phyloP scores from a whole-genome alignment of 1,284 basidiomycete species.

The Clitocybe nebularis region DNA sequence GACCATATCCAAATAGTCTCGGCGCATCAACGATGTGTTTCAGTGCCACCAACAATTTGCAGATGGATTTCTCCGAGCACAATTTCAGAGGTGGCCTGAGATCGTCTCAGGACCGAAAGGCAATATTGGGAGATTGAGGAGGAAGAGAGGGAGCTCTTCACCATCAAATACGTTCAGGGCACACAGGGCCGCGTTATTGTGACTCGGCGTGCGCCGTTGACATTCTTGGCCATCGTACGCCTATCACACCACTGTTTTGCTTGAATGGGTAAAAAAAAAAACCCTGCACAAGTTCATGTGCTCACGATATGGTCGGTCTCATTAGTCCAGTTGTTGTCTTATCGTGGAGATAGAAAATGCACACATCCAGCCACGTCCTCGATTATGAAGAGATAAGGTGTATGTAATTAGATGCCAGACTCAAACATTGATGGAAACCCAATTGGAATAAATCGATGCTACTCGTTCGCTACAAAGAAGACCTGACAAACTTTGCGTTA shows the following conservation, averaged over 20 bases:
- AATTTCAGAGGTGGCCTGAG: too few relatives aligned
- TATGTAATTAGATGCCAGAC: neutral
- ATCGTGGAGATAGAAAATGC: too few relatives aligned
- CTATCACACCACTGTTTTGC: neutral
- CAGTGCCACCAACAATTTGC: slow-evolving; percentile 1
- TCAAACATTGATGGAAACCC: slow-evolving; percentile 1
- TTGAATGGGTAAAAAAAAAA: neutral
- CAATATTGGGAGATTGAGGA: neutral
- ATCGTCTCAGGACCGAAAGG: too few relatives aligned
- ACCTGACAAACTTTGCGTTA: too few relatives aligned
- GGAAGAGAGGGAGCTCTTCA: neutral
- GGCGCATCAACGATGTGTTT: neutral
- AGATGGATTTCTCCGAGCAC: neutral
- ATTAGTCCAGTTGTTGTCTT: too few relatives aligned
- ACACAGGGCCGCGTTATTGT: neutral
- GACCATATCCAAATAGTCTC: neutral
- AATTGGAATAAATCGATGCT: neutral
- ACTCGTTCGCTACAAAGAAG: too few relatives aligned
- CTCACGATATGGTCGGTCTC: too few relatives aligned
- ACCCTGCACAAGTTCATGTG: too few relatives aligned
- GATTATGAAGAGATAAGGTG: slow-evolving; percentile 1
- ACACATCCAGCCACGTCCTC: too few relatives aligned
- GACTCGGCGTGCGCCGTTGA: neutral
- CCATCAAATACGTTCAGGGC: neutral
- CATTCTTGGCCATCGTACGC: neutral